A percentile compares a stretch with the other conserved stretches of the same genome.
Evolutionary conservation across 176 grass and related monocot species (phyloP).

Genomic region (Melocanna baccifera): DNA sequence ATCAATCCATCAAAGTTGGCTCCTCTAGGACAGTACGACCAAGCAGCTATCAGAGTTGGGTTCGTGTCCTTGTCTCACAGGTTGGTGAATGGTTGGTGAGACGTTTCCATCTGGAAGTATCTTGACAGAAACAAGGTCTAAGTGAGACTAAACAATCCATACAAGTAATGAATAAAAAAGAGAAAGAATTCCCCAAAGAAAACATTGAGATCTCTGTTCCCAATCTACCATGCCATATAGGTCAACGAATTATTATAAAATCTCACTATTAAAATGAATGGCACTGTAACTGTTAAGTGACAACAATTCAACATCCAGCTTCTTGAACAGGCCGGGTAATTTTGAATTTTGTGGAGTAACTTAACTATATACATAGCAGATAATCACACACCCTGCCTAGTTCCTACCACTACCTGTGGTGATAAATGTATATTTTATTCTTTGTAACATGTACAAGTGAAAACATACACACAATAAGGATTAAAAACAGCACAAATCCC

Average conservation of each 20-base stretch:
- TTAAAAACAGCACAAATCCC: background rate
- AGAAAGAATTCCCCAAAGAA: background rate
- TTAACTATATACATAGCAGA: background rate
- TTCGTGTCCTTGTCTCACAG: background rate
- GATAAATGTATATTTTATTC: slow-evolving; percentile 25
- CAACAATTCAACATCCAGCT: background rate
- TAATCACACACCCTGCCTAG: background rate
- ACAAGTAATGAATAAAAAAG: background rate
- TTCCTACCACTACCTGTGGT: background rate
- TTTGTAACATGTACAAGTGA: slow-evolving; percentile 16
- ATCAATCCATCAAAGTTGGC: background rate
- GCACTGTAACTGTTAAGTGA: background rate
- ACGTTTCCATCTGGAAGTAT: slow-evolving; percentile 1
- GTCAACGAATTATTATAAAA: background rate
- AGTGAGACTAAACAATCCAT: background rate
- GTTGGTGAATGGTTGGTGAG: background rate
- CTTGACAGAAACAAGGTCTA: background rate
- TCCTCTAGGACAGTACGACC: background rate
- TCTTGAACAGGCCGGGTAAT: background rate
- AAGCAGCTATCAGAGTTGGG: background rate
- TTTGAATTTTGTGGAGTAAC: slow-evolving; percentile 16
- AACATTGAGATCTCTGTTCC: background rate
- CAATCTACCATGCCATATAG: background rate
- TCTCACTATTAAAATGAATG: background rate
- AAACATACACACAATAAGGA: background rate